A percentile compares a stretch with the other conserved stretches of the same genome.
Conservation (phyloP, 345 rosid genomes). For the Melaleuca alternifolia region DNA sequence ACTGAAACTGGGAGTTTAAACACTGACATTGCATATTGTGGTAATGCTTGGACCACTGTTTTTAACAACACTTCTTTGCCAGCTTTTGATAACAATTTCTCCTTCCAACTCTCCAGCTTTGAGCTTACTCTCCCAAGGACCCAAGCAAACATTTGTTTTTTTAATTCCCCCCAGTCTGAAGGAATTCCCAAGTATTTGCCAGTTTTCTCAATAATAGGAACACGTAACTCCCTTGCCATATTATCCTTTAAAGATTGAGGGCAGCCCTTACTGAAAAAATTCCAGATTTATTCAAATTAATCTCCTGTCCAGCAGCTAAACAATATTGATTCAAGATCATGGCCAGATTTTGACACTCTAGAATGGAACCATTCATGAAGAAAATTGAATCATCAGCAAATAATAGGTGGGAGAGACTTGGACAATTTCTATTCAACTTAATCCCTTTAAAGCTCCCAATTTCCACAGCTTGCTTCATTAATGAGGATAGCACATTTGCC, state of each 20-base stretch:
- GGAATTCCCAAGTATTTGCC: neutral
- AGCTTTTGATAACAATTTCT: neutral
- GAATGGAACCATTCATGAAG: neutral
- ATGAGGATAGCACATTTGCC: neutral
- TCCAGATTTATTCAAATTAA: neutral
- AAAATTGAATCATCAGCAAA: neutral
- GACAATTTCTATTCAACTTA: too few relatives aligned
- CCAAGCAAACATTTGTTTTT: neutral
- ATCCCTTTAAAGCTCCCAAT: neutral
- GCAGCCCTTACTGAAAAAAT: neutral
- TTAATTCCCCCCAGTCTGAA: too few relatives aligned
- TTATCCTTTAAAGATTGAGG: neutral
- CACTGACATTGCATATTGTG: neutral
- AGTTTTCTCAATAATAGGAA: accelerated
- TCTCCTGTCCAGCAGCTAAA: neutral
- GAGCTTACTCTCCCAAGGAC: neutral
- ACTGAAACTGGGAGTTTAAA: neutral
- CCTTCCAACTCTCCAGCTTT: neutral
- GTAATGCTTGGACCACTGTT: neutral
- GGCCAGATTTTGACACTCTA: neutral
- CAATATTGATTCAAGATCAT: neutral
- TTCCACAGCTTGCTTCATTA: neutral
- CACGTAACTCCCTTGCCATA: neutral
- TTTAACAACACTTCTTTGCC: neutral
- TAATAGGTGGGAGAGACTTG: neutral